These are phyloP conservation scores for Casuarina cunninghamiana DNA, from an alignment of 306 rosid species.

Conservation along the genomic window DNA sequence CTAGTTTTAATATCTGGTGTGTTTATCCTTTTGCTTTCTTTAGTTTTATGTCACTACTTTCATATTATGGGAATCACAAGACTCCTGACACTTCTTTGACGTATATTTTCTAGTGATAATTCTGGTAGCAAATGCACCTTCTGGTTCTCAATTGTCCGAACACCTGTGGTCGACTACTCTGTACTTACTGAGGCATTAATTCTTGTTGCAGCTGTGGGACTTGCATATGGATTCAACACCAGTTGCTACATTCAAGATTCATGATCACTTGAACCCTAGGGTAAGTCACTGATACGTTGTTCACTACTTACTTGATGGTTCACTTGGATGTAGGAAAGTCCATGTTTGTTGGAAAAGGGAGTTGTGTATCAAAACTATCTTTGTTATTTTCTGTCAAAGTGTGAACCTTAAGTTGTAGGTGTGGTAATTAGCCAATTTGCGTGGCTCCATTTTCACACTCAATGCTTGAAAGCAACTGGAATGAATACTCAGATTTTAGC, in stretches of 20 bases:
- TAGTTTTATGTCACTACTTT: background rate
- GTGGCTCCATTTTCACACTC: background rate
- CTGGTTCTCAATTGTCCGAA: background rate
- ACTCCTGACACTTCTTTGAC: background rate
- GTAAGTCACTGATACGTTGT: constrained; percentile 25
- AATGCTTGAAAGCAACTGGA: background rate
- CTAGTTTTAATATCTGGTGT: constrained; percentile 1
- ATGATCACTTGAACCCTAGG: constrained; percentile 66
- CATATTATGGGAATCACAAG: background rate
- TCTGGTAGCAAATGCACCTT: constrained; percentile 13
- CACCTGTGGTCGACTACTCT: background rate
- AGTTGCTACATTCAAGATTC: constrained; percentile 53
- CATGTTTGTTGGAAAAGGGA: background rate
- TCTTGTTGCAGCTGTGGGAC: constrained; percentile 66
- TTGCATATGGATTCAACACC: constrained; percentile 65
- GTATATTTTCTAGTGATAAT: background rate
- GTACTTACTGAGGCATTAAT: constrained; percentile 7
- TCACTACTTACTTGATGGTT: background rate
- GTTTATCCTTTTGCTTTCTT: background rate
- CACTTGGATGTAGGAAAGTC: background rate
- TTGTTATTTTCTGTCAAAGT: background rate
- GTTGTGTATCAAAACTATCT: background rate
- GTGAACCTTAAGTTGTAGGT: background rate
- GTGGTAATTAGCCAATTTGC: background rate
- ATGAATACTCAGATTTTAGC: background rate